Conservation (phyloP, 2,329 filamentous ascomycete genomes). For the Teratosphaeria gauchensis region DNA sequence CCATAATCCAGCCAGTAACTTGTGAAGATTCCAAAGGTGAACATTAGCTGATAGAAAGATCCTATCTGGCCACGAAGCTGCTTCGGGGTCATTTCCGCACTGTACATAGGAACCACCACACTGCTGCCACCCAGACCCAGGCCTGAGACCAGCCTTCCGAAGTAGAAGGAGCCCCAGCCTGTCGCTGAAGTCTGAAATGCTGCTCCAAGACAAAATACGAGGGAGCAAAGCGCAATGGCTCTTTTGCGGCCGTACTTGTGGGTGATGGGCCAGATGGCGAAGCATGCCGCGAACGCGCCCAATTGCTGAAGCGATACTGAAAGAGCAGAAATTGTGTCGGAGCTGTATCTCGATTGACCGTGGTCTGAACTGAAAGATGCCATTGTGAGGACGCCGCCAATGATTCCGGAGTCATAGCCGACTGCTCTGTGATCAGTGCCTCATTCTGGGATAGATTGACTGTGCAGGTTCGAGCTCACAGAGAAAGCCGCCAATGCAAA, state of each 20-base stretch:
- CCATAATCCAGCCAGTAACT: constrained; percentile 48
- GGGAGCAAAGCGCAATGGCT: constrained; percentile 37
- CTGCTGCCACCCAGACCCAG: constrained; percentile 41
- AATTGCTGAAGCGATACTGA: constrained; percentile 44
- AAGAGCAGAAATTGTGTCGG: constrained; percentile 26
- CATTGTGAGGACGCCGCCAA: constrained; percentile 22
- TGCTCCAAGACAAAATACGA: constrained; percentile 32
- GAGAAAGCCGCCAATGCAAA: constrained; percentile 43
- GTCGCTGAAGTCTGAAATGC: constrained; percentile 36
- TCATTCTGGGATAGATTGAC: neutral
- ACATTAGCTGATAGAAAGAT: constrained; percentile 45
- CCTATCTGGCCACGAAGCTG: constrained; percentile 40
- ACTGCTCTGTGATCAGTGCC: constrained; percentile 12
- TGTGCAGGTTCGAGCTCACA: constrained; percentile 18
- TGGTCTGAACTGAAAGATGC: constrained; percentile 19
- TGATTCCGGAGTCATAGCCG: constrained; percentile 37
- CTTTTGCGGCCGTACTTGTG: constrained; percentile 37
- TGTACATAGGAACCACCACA: constrained; percentile 34
- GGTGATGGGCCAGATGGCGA: constrained; percentile 40
- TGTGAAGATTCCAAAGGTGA: constrained; percentile 40
- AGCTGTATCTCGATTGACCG: constrained; percentile 14
- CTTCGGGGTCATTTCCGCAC: constrained; percentile 33
- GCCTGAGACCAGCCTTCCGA: constrained; percentile 39
- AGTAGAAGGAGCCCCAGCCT: constrained; percentile 30
- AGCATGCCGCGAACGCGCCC: constrained; percentile 44